Evolutionary conservation across 495 filamentous ascomycete genomes (phyloP).

Genomic region (Ramalina intermedia): DNA sequence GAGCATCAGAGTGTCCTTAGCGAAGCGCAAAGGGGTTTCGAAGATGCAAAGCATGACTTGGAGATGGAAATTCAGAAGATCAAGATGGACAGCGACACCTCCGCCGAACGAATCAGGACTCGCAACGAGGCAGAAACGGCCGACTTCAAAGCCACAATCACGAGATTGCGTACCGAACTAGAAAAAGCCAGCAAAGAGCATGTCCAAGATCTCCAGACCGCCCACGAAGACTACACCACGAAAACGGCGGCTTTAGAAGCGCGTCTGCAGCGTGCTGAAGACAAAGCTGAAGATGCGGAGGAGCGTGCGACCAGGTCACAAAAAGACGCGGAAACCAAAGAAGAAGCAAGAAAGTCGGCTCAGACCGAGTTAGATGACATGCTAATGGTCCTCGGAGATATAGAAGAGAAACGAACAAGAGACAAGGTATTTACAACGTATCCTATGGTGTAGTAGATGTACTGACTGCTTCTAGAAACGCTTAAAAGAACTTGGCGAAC

Average conservation of each 20-base stretch:
- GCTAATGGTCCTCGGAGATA: constrained; percentile 72
- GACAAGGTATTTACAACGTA: constrained; percentile 52
- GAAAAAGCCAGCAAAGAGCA: constrained; percentile 40
- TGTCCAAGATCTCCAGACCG: constrained; percentile 43
- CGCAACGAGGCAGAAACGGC: constrained; percentile 48
- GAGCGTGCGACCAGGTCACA: constrained; percentile 20
- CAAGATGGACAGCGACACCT: constrained; percentile 35
- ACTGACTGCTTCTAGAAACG: constrained; percentile 40
- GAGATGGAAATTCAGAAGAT: constrained; percentile 33
- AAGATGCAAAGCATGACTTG: constrained; percentile 33
- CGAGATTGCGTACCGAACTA: constrained; percentile 42
- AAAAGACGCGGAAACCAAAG: constrained; percentile 33
- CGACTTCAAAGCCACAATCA: constrained; percentile 44
- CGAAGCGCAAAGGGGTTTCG: constrained; percentile 32
- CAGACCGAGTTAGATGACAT: constrained; percentile 73
- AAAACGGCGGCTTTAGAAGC: constrained; percentile 34
- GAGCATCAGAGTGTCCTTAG: constrained; percentile 30
- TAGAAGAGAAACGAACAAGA: constrained; percentile 68
- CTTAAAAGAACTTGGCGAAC: constrained; percentile 56
- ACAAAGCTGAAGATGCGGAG: constrained; percentile 25
- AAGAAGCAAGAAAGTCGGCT: constrained; percentile 46
- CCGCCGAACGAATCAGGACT: constrained; percentile 28
- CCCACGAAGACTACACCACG: constrained; percentile 37
- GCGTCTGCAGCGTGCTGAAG: constrained; percentile 24
- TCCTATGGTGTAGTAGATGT: background rate